phyloP scores from a whole-genome alignment of 352 stramenopile species.

The Pythium angustatum region DNA sequence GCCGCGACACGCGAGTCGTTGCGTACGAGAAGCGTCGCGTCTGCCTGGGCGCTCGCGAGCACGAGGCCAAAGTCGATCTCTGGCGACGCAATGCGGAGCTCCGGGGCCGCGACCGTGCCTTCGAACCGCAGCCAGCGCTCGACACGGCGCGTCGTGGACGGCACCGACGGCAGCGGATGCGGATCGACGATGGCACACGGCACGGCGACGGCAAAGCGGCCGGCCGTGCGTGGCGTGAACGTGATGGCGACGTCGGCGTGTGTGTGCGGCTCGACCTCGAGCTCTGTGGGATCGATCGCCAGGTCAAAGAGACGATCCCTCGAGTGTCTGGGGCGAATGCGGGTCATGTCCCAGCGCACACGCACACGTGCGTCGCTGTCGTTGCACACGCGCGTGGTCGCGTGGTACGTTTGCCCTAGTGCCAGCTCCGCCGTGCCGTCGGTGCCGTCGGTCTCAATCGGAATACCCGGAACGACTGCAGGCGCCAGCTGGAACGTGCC shows the following conservation, averaged over 20 bases:
- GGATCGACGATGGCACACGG: conserved; percentile 36
- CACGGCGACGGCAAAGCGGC: conserved; percentile 48
- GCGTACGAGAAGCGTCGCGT: conserved; percentile 35
- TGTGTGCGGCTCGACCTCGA: conserved; percentile 18
- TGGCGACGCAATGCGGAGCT: conserved; percentile 44
- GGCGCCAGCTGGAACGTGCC: conserved; percentile 24
- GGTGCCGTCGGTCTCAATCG: not conserved
- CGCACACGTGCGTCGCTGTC: conserved; percentile 33
- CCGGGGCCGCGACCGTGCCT: conserved; percentile 39
- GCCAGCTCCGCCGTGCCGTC: too few species aligned
- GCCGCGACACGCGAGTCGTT: conserved; percentile 36
- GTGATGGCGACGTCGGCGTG: conserved; percentile 27
- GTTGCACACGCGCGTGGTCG: conserved; percentile 31
- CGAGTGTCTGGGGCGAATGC: too few species aligned
- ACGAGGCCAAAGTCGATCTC: conserved; percentile 83
- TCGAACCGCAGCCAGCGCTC: conserved; percentile 59
- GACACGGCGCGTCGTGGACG: conserved; percentile 14
- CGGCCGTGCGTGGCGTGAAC: conserved; percentile 45
- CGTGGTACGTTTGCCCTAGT: conserved; percentile 13
- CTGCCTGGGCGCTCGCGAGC: conserved; percentile 49
- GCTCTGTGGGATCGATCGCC: not conserved
- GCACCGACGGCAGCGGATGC: too few species aligned
- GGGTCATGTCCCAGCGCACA: conserved; percentile 35
- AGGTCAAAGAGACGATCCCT: conserved; percentile 12
- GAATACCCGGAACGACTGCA: not conserved